Evolutionary conservation across 148 eudicot species (phyloP).

Genomic region (Oxyria digyna): DNA sequence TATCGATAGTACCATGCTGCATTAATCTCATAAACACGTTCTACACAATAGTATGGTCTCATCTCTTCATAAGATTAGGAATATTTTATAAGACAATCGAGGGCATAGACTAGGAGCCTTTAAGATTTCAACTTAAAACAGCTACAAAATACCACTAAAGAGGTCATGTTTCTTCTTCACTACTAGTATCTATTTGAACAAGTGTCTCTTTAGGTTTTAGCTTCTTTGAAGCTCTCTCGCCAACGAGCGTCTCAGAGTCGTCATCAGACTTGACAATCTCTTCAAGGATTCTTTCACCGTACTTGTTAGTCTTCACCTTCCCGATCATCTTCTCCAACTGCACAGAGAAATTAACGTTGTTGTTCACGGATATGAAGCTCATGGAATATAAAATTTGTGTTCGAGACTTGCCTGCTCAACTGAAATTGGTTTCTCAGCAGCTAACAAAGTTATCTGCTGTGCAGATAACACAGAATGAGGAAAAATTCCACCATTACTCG

Average conservation of each 20-base stretch:
- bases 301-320: slow-evolving; percentile 66
- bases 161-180: slow-evolving; percentile 27
- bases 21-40: no score
- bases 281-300: slow-evolving; percentile 65
- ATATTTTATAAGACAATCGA: no score
- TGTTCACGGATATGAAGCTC: background rate
- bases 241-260: slow-evolving; percentile 15
- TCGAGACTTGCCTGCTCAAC: slow-evolving; percentile 45
- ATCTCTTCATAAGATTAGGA: no score
- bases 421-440: slow-evolving; percentile 51
- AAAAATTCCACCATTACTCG: slow-evolving; percentile 68
- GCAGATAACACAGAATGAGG: slow-evolving; percentile 89
- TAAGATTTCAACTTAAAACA: no score
- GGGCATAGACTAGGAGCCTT: no score
- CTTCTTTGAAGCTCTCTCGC: slow-evolving; percentile 36
- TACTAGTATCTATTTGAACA: slow-evolving; percentile 49
- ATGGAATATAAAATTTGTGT: background rate
- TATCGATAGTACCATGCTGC: no score
- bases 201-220: slow-evolving; percentile 29
- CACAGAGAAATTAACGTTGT: slow-evolving; percentile 11
- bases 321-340: slow-evolving; percentile 91
- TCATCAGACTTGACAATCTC: slow-evolving; percentile 23
- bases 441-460: slow-evolving; percentile 59
- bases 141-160: no score
- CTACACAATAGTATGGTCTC: no score